phyloP scores from a whole-genome alignment of 768 basidiomycete genomes.

The Xerocomellus chrysenteron region DNA sequence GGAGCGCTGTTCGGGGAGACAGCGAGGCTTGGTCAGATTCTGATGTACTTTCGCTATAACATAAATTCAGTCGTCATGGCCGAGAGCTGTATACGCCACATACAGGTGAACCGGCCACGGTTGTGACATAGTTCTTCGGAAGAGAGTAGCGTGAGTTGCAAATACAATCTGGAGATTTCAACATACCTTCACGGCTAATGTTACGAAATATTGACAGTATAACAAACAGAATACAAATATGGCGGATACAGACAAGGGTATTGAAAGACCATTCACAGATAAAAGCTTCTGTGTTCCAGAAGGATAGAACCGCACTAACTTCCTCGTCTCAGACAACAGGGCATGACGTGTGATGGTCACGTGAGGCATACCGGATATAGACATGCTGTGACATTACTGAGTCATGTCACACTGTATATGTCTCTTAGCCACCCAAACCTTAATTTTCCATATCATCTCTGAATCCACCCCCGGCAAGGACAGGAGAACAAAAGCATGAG shows the following conservation, averaged over 20 bases:
- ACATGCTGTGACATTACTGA: slow-evolving; percentile 14
- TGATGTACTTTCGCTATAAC: slow-evolving; percentile 15
- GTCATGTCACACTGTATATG: slow-evolving; percentile 38
- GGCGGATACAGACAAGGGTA: not conserved
- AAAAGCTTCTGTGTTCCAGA: not conserved
- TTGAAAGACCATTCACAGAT: slow-evolving; percentile 11
- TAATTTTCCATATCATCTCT: slow-evolving; percentile 27
- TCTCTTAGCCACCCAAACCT: slow-evolving; percentile 31
- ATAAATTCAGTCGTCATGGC: not conserved
- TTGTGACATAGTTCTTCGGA: slow-evolving; percentile 24
- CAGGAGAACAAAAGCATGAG: slow-evolving; percentile 32
- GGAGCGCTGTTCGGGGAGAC: slow-evolving; percentile 29
- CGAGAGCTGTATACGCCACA: slow-evolving; percentile 7
- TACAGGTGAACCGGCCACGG: slow-evolving; percentile 25
- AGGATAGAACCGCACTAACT: not conserved
- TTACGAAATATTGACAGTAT: not conserved
- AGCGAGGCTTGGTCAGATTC: slow-evolving; percentile 29
- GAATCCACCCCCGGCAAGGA: slow-evolving; percentile 13
- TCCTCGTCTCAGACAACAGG: slow-evolving; percentile 13
- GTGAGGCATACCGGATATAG: not conserved
- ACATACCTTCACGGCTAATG: slow-evolving; percentile 4
- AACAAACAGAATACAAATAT: not conserved
- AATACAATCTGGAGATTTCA: not conserved
- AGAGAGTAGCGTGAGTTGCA: slow-evolving; percentile 6
- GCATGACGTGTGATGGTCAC: slow-evolving; percentile 24